phyloP scores from a whole-genome alignment of 1,139 yeast genomes.

The Eremothecium sinecaudum region DNA sequence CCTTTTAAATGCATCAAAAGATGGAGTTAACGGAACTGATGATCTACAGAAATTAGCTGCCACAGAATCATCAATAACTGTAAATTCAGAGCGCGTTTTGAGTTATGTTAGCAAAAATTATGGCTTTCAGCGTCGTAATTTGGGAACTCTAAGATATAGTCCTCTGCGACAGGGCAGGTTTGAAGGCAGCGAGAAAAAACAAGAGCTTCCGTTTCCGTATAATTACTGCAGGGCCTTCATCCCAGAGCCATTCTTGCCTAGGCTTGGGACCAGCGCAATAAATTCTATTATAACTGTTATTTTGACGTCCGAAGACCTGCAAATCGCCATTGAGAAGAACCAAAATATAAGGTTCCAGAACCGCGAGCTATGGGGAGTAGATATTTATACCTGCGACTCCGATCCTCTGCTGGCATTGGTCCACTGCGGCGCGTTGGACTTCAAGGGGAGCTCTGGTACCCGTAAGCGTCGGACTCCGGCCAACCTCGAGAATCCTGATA shows the following conservation, averaged over 20 bases:
- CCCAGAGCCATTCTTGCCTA: slow-evolving; percentile 26
- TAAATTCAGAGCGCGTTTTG: slow-evolving; percentile 16
- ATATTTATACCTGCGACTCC: slow-evolving; percentile 86
- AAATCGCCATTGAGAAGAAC: slow-evolving; percentile 20
- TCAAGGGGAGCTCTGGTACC: slow-evolving; percentile 22
- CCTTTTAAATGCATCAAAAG: slow-evolving; percentile 22
- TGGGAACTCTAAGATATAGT: slow-evolving; percentile 21
- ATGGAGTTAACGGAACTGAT: slow-evolving; percentile 6
- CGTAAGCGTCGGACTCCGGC: slow-evolving; percentile 28
- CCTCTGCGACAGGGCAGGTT: slow-evolving; percentile 18
- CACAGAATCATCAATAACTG: slow-evolving; percentile 5
- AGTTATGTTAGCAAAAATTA: slow-evolving; percentile 14
- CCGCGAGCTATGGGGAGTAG: slow-evolving; percentile 84
- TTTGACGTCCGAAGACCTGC: slow-evolving; percentile 19
- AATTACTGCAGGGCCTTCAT: slow-evolving; percentile 9
- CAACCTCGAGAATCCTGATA: slow-evolving; percentile 27
- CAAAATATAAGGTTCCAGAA: slow-evolving; percentile 27
- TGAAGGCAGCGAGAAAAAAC: slow-evolving; percentile 5
- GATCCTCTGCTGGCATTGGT: slow-evolving; percentile 66
- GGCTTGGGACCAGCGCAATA: slow-evolving; percentile 14
- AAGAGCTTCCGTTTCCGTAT: slow-evolving; percentile 25
- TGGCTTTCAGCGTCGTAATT: slow-evolving; percentile 8
- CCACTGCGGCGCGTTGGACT: slow-evolving; percentile 60
- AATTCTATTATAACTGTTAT: slow-evolving; percentile 19
- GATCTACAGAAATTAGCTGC: slow-evolving; percentile 4